Evolutionary conservation across 2,329 filamentous ascomycete species (phyloP).

Genomic region (Pseudocercospora fijiensis): DNA sequence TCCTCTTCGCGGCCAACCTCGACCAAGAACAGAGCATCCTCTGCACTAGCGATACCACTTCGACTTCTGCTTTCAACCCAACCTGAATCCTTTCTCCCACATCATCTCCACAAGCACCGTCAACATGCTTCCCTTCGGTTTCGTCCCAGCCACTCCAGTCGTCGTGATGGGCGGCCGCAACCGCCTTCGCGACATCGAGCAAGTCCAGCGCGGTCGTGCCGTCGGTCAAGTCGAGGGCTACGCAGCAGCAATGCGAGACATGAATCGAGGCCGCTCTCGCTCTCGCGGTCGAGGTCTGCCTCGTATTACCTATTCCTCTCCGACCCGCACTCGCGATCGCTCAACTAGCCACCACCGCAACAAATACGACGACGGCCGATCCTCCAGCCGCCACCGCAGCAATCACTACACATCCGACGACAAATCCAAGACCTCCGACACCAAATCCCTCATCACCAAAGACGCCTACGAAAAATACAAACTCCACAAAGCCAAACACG

Average conservation of each 20-base stretch:
- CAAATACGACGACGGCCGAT: not conserved
- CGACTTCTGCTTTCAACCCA: not conserved
- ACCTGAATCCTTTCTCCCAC: too few relatives aligned
- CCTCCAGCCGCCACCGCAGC: not conserved
- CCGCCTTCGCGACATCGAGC: not conserved
- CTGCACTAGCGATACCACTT: too few relatives aligned
- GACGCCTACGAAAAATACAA: constrained; percentile 8
- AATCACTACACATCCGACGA: not conserved
- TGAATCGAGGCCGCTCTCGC: not conserved
- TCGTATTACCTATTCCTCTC: not conserved
- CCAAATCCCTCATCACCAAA: not conserved
- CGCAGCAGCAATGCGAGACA: not conserved
- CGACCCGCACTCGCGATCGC: not conserved
- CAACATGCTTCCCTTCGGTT: not conserved
- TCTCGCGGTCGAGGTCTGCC: not conserved
- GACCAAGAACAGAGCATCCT: too few relatives aligned
- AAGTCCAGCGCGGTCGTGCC: constrained; percentile 1
- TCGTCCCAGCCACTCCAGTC: not conserved
- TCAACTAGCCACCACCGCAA: not conserved
- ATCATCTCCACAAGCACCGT: not conserved
- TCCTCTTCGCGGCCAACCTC: too few relatives aligned
- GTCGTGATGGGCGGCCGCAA: not conserved
- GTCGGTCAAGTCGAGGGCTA: constrained; percentile 9
- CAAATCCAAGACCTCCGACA: not conserved
- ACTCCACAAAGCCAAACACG: constrained; percentile 3